Evolutionary conservation across 441 rosid genomes (phyloP), one percentile per base, ranked within the genome.

Genomic region (Eutrema salsugineum): DNA sequence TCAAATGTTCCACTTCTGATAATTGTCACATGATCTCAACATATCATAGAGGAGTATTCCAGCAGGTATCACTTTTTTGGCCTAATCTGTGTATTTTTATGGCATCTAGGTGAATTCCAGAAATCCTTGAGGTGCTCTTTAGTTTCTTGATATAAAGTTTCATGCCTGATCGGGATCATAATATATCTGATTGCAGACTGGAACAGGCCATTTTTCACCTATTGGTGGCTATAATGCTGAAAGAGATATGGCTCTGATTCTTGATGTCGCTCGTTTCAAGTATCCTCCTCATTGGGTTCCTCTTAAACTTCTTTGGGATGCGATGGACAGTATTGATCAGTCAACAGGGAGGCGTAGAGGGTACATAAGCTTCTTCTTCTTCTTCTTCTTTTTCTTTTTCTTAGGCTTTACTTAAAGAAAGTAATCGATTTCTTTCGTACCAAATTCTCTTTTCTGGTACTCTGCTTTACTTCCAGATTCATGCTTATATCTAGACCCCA

Each of bases 231-330:
- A 88, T 80, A 87, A 88, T 67, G 89, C 82, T 66, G 84, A 76
- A 62, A 83, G 78, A 66, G 93, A 88, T 78, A 86, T 86, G 93
- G 89, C 88, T 60, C 69, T 88, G 70, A 86, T 88, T 78, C 81
- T 88, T 70, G 93, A 88, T 73, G 93, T 88, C 36, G 93, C 93
- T 17, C 89, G 93, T 67, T 88, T 84, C 72, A 88, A 88, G 83
- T 88, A 88, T 83, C 91, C 93, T 57, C 91, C 93, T 43, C 93
- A 88, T 11, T 88, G 93, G 93, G 85, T 88, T 81, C 91, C 93
- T 46, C 82, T 88, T 69, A 62, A 70, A 11, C 88, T 88, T 73
- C 93, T 88, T 66, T 88, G 93, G 93, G 89, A 86, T 65, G 90
- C 93, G 60, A 86, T 88, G 93, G 71, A 83, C 66, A 83, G 70